Base-by-base conservation (phyloP, 2,329 filamentous ascomycete genomes). In the Cordyceps javanica region DNA sequence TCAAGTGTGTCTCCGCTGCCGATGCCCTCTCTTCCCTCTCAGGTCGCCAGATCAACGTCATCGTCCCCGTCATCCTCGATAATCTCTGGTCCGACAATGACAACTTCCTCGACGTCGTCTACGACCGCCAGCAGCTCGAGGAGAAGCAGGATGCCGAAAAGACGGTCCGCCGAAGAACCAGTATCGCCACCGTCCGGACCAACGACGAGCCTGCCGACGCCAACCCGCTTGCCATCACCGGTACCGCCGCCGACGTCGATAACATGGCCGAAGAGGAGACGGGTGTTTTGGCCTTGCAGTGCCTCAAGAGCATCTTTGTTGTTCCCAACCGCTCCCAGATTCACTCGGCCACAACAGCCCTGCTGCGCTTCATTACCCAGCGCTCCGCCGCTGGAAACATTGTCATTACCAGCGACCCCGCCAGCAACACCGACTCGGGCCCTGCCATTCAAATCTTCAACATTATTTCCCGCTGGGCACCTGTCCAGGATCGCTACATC, bases 401-500 rank as follows among this genome's bases (percentile, higher is more conserved):
- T 9, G 76, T 83, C 1, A 71, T 96, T 55, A 81, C 70, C 39
- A 70, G 73, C 25, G 70, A 79, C 57, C 65, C 71, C 14, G 62
- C 72, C 13, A 69, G 72, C 25, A 75, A 69, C 10, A 70, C 72
- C 44, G 79, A 82, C 64, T 75, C 77, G 45, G 88, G 83, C 51
- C 97, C 93, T 93, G 87, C 91, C 2, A 88, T 91, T 26, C 87
- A 86, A 58, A 79, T 97, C 52, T 90, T 95, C 69, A 84, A 88
- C 65, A 81, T 92, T 61, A 81, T 93, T 55, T 86, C 91, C 16
- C 83, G 85, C 59, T 97, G 92, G 91, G 88, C 91, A 0, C 91
- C 94, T 0, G 92, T 97, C 2, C 93, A 97, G 70, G 91, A 96
- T 67, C 88, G 94, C 55, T 97, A 96, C 73, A 85, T 93, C 39